Conservation (phyloP, 306 rosid species). For the Bauhinia variegata region DNA sequence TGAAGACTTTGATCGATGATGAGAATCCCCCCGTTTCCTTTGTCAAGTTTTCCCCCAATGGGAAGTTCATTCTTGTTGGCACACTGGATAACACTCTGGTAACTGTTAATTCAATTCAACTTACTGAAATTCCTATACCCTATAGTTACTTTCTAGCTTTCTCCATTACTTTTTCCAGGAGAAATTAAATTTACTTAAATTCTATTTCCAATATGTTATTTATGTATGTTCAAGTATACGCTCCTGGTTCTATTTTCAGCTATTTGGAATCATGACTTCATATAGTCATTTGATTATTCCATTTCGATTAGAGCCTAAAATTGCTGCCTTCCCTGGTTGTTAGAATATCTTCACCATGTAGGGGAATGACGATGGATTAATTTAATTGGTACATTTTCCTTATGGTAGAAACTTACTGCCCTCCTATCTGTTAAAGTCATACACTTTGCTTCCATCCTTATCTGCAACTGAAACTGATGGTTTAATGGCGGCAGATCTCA, state of each 20-base stretch:
- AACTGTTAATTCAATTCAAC: slow-evolving; percentile 4
- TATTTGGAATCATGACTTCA: neutral
- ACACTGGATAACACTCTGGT: slow-evolving; percentile 90
- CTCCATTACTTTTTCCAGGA: no score
- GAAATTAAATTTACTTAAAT: no score
- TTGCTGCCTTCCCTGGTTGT: neutral
- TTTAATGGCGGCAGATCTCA: neutral
- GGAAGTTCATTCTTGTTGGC: slow-evolving; percentile 88
- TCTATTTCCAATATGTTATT: neutral
- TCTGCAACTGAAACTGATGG: neutral
- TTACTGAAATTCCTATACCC: neutral
- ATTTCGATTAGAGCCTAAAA: neutral
- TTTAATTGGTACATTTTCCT: no score
- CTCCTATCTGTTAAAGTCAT: no score
- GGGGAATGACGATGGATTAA: no score
- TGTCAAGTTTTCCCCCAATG: slow-evolving; percentile 91
- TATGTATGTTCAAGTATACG: no score
- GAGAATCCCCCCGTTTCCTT: slow-evolving; percentile 95
- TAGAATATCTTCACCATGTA: neutral
- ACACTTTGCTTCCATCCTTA: no score
- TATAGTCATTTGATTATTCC: neutral
- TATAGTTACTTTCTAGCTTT: no score
- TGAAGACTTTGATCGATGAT: slow-evolving; percentile 89
- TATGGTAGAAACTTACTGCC: no score
- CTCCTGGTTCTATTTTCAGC: neutral